These are phyloP conservation scores for Penicillium paradoxum DNA, from an alignment of 495 filamentous ascomycete species.

Conservation along the genomic window DNA sequence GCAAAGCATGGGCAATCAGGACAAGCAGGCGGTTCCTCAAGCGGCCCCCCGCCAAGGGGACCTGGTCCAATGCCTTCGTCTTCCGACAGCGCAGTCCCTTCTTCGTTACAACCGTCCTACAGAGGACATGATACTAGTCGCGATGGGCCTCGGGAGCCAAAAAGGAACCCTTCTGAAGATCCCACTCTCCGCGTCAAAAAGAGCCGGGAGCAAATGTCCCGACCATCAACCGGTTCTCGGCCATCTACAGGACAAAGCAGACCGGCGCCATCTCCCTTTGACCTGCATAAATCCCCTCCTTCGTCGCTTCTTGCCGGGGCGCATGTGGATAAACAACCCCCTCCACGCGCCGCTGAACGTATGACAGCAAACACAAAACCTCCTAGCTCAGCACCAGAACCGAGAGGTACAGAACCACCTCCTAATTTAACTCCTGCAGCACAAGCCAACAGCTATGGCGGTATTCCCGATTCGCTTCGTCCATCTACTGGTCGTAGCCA, in stretches of 20 bases:
- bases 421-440: slow-evolving; percentile 18
- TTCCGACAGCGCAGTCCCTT: slow-evolving; percentile 32
- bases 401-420: slow-evolving; percentile 23
- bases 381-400: slow-evolving; percentile 21
- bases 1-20: slow-evolving; percentile 42
- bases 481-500: slow-evolving; percentile 31
- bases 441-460: slow-evolving; percentile 11
- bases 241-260: slow-evolving; percentile 23
- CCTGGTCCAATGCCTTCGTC: slow-evolving; percentile 23
- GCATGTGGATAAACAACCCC: slow-evolving; percentile 26
- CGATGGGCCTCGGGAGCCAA: slow-evolving; percentile 31
- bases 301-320: slow-evolving; percentile 8
- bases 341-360: slow-evolving; percentile 24
- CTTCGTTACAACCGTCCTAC: slow-evolving; percentile 29
- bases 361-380: slow-evolving; percentile 17
- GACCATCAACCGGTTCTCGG: slow-evolving; percentile 33
- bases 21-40: slow-evolving; percentile 21
- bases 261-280: slow-evolving; percentile 21
- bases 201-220: slow-evolving; percentile 45
- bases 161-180: slow-evolving; percentile 40
- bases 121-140: slow-evolving; percentile 32
- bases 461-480: slow-evolving; percentile 17
- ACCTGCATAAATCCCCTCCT: slow-evolving; percentile 4
- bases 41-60: slow-evolving; percentile 31
- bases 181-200: slow-evolving; percentile 36